Base-by-base conservation (phyloP, 345 rosid species). In the Populus nigra region DNA sequence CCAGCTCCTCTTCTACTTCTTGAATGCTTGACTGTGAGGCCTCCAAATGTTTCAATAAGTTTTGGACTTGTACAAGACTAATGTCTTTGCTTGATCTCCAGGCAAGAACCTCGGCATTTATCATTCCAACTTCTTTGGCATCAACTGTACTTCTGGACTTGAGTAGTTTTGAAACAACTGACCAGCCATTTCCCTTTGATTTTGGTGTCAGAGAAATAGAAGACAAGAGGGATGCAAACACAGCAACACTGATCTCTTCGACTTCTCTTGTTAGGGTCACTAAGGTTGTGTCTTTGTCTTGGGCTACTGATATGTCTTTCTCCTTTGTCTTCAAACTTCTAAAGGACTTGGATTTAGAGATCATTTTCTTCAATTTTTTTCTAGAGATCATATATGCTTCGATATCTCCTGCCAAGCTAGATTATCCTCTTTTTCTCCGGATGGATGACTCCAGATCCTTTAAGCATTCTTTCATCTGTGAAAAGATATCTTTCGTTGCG, bases 181-280 rank as follows among this genome's bases (percentile, higher is more conserved):
- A 79, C 75, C 80, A 72, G 16, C 76, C 47, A 4, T 6, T 45
- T 41, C 69, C 5, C 39, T 65, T 82, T 29, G 81, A 69, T 63
- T 59, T 78, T 57, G 72, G 41, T 69, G 65, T 65, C 15, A 29
- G 9, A 77, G 25, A 50, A 63, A 82, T 38, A 38, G 29, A 13
- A 39, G 73, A 73, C 22, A 55, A 35, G 5, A 78, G 17, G 62
- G 77, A 78, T 36, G 75, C 72, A 27, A 82, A 82, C 20, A 72
- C 23, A 33, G 62, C 22, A 41, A 47, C 8, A 7, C 81, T 43
- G 9, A 63, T 22, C 20, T 61, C 62, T 59, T 79, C 78, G 22
- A 57, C 71, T 18, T 77, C 69, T 57, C 55, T 76, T 38, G 77
- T 13, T 47, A 53, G 12, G n/a, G 38, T 68, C 55, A 43, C 76